Evolutionary conservation across 2,329 filamentous ascomycete species (phyloP).

Genomic region (Ophiostoma himal-ulmi): DNA sequence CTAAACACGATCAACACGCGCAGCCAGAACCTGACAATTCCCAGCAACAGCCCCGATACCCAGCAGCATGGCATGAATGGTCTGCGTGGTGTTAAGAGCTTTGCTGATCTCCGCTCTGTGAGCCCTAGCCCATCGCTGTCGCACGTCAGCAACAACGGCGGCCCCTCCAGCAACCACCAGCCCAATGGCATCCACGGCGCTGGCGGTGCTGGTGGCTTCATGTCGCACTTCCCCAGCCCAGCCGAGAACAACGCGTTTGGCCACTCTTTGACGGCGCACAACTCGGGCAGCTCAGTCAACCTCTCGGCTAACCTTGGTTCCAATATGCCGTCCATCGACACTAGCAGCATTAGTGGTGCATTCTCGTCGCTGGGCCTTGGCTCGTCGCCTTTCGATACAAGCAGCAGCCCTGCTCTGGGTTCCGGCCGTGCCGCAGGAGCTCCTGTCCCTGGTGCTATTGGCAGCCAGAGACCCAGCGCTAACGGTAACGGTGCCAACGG

Average conservation of each 20-base stretch:
- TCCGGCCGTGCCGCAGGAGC: conserved; percentile 2
- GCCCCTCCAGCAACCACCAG: conserved; percentile 36
- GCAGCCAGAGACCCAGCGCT: conserved; percentile 56
- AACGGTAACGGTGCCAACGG: conserved; percentile 28
- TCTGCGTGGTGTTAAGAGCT: conserved; percentile 89
- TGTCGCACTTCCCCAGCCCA: conserved; percentile 41
- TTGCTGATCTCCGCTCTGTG: conserved; percentile 89
- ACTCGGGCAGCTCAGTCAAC: conserved; percentile 5
- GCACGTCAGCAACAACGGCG: conserved; percentile 41
- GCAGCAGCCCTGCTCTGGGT: conserved; percentile 9
- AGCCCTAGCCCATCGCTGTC: conserved; percentile 82
- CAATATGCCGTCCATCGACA: not conserved
- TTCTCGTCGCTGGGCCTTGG: conserved; percentile 49
- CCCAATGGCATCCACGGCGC: conserved; percentile 29
- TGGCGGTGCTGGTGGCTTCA: conserved; percentile 34
- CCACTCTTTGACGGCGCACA: conserved; percentile 34
- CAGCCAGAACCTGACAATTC: conserved; percentile 78
- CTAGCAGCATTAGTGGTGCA: conserved; percentile 40
- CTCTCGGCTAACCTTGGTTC: not conserved
- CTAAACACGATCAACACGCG: conserved; percentile 66
- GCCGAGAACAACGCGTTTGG: conserved; percentile 30
- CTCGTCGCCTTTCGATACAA: conserved; percentile 39
- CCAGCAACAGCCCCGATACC: conserved; percentile 70
- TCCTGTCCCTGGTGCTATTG: conserved; percentile 51
- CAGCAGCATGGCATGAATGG: conserved; percentile 61